Conservation (phyloP, 169 alveolate genomes). For the Babesia ovata region DNA sequence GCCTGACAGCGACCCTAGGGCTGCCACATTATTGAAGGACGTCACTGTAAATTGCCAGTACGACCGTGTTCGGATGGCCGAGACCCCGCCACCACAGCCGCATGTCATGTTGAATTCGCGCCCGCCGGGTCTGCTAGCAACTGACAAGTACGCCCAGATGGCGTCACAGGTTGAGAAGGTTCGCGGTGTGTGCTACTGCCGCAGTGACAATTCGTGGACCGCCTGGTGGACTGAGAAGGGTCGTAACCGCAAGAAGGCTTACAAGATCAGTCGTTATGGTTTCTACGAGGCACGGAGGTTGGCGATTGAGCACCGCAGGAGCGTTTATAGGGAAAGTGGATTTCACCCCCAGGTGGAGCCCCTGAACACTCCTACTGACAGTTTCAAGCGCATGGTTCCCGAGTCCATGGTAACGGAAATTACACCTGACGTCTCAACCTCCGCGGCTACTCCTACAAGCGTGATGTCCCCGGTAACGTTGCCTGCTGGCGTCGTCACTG, state of each 20-base stretch:
- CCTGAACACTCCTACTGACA: no score
- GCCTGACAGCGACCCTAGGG: slow-evolving; percentile 12
- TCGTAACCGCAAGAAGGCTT: slow-evolving; percentile 68
- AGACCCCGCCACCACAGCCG: neutral
- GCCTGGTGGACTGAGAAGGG: slow-evolving; percentile 76
- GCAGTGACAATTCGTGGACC: slow-evolving; percentile 71
- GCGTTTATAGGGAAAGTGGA: no score
- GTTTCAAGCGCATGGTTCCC: no score
- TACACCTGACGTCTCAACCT: no score
- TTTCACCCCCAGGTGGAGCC: no score
- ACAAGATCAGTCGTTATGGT: slow-evolving; percentile 67
- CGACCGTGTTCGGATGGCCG: slow-evolving; percentile 21
- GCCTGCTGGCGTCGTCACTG: no score
- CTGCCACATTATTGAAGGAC: slow-evolving; percentile 20
- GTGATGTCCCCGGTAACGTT: no score
- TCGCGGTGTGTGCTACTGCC: slow-evolving; percentile 69
- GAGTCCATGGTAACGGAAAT: no score
- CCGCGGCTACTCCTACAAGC: no score
- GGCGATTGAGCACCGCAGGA: slow-evolving; percentile 77
- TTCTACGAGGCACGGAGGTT: slow-evolving; percentile 73
- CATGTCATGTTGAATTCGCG: neutral
- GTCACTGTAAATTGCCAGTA: slow-evolving; percentile 45
- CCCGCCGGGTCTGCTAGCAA: neutral
- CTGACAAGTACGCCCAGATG: slow-evolving; percentile 10
- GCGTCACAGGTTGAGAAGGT: slow-evolving; percentile 40